These are phyloP conservation scores for Aspergillus conjunctus DNA, from an alignment of 495 filamentous ascomycete species.

Conservation along the genomic window DNA sequence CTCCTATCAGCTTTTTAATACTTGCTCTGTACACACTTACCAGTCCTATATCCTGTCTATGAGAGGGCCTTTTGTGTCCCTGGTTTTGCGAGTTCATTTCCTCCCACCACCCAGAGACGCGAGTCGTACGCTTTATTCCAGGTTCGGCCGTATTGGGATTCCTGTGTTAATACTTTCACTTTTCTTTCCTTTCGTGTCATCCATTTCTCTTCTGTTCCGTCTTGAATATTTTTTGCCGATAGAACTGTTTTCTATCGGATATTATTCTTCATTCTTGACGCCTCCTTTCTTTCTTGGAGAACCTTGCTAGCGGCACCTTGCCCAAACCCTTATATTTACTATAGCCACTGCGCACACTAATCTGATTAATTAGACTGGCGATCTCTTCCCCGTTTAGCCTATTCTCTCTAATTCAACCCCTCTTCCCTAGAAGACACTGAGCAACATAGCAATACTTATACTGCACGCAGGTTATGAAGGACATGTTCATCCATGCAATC, in stretches of 20 bases:
- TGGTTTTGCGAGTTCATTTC: conserved; percentile 4
- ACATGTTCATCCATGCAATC: neutral
- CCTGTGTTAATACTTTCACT: conserved; percentile 20
- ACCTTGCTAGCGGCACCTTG: neutral
- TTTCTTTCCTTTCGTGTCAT: conserved; percentile 23
- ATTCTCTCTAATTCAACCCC: neutral
- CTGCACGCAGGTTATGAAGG: no score
- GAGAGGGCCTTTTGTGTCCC: neutral
- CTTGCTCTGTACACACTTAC: conserved; percentile 5
- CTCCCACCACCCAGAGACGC: conserved; percentile 12
- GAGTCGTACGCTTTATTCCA: conserved; percentile 10
- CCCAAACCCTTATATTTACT: conserved; percentile 10
- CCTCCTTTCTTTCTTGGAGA: conserved; percentile 6
- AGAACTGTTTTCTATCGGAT: conserved; percentile 7
- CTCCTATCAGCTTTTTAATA: conserved; percentile 22
- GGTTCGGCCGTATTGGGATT: conserved; percentile 2
- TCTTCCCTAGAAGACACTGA: no score
- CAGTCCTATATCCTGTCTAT: neutral
- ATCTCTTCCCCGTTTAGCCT: neutral
- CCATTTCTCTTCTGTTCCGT: conserved; percentile 18
- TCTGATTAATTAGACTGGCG: conserved; percentile 11
- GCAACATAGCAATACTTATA: no score
- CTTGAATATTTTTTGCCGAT: conserved; percentile 9
- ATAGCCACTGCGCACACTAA: conserved; percentile 19
- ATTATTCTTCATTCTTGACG: conserved; percentile 11